Evolutionary conservation across 139 green algal genomes (phyloP).

Genomic region (Chlorella vulgaris): DNA sequence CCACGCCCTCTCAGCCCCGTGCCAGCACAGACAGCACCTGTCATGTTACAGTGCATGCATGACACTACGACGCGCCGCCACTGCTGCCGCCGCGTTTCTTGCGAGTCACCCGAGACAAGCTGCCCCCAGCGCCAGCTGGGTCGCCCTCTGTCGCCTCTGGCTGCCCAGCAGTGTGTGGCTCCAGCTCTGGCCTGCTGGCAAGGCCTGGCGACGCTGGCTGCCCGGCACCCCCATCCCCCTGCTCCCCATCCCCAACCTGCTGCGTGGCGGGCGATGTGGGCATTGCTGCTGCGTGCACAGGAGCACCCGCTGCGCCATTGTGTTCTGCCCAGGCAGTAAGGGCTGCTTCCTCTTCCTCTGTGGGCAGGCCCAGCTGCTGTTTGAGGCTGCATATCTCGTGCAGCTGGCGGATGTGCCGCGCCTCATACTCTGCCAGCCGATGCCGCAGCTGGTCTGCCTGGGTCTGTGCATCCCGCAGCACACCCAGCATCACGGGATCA

Average conservation of each 20-base stretch:
- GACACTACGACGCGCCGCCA: not conserved
- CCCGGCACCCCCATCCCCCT: too few relatives aligned
- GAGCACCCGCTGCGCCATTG: not conserved
- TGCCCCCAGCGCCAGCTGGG: not conserved
- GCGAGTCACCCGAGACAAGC: not conserved
- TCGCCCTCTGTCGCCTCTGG: not conserved
- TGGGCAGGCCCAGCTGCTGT: conserved; percentile 25
- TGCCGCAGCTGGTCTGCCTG: conserved; percentile 14
- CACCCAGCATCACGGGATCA: conserved; percentile 15
- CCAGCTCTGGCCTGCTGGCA: too few relatives aligned
- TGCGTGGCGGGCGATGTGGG: not conserved
- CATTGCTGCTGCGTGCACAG: not conserved
- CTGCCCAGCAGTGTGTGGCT: too few relatives aligned
- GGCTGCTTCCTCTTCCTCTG: conserved; percentile 18
- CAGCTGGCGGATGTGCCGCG: not conserved
- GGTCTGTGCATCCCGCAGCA: conserved; percentile 21
- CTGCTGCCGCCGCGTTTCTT: not conserved
- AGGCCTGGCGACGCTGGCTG: too few relatives aligned
- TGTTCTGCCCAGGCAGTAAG: conserved; percentile 11
- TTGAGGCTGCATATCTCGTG: conserved; percentile 11
- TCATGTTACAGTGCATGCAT: too few relatives aligned
- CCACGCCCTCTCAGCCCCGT: not conserved
- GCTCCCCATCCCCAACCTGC: too few relatives aligned
- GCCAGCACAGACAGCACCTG: too few relatives aligned
- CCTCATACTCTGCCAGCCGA: not conserved